phyloP scores from a whole-genome alignment of 441 rosid genomes.

The Pelargonium exstipulatum region DNA sequence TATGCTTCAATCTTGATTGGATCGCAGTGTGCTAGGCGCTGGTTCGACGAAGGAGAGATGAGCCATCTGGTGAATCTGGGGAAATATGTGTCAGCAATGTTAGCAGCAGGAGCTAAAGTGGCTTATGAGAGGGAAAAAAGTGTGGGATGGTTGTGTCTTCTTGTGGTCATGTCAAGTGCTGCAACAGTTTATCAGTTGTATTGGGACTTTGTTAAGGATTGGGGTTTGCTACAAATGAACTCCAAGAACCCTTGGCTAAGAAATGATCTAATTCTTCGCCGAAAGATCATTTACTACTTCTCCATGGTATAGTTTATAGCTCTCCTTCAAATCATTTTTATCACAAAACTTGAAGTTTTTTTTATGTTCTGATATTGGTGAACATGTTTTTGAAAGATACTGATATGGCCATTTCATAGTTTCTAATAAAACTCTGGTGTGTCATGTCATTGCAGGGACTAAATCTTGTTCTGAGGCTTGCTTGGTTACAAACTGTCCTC shows the following conservation, averaged over 20 bases:
- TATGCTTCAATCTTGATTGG: not conserved
- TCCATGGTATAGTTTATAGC: slow-evolving; percentile 61
- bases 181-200: slow-evolving; percentile 95
- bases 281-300: slow-evolving; percentile 77
- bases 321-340: not conserved
- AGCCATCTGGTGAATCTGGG: slow-evolving; percentile 84
- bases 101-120: slow-evolving; percentile 95
- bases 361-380: not conserved
- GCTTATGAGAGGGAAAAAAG: slow-evolving; percentile 74
- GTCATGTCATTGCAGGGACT: slow-evolving; percentile 49
- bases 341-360: no score
- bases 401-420: slow-evolving; percentile 12
- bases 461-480: slow-evolving; percentile 84
- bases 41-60: slow-evolving; percentile 90
- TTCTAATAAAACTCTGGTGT: slow-evolving; percentile 18
- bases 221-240: slow-evolving; percentile 92
- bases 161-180: slow-evolving; percentile 73
- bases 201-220: slow-evolving; percentile 97
- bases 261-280: slow-evolving; percentile 88
- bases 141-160: slow-evolving; percentile 66
- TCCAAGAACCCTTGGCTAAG: slow-evolving; percentile 96
- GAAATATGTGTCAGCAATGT: slow-evolving; percentile 94
- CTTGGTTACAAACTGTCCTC: slow-evolving; percentile 86
- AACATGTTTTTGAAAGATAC: slow-evolving; percentile 24
- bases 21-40: slow-evolving; percentile 88